Conservation (phyloP, 179 eudicot species). For the Spergularia azorica region DNA sequence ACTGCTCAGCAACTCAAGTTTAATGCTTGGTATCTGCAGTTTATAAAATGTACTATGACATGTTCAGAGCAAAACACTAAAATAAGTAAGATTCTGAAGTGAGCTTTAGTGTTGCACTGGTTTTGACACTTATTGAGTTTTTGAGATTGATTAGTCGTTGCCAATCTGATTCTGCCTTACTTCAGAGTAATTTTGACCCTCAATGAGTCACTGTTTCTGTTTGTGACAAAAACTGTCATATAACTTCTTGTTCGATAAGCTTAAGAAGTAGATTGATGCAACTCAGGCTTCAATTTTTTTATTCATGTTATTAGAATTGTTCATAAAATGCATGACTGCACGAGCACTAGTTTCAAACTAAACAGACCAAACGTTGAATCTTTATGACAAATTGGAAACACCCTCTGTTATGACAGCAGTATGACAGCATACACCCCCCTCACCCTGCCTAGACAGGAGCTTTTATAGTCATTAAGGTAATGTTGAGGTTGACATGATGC, state of each 20-base stretch:
- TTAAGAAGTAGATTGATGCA: no score
- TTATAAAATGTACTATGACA: neutral
- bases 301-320: no score
- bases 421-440: neutral
- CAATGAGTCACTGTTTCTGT: neutral
- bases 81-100: neutral
- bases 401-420: neutral
- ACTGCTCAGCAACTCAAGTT: no score
- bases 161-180: neutral
- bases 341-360: no score
- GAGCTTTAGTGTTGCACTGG: neutral
- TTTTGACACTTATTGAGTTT: neutral
- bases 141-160: neutral
- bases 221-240: neutral
- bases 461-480: neutral
- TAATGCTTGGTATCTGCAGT: no score
- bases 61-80: neutral
- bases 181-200: neutral
- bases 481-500: constrained; percentile 1
- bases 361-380: no score
- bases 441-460: neutral
- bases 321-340: no score
- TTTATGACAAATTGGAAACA: neutral
- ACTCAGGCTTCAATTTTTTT: no score
- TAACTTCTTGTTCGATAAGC: neutral